A percentile compares a stretch with the other conserved stretches of the same genome.
These are phyloP conservation scores for Exophiala xenobiotica DNA, from an alignment of 2,329 filamentous ascomycete genomes.

Conservation along the genomic window DNA sequence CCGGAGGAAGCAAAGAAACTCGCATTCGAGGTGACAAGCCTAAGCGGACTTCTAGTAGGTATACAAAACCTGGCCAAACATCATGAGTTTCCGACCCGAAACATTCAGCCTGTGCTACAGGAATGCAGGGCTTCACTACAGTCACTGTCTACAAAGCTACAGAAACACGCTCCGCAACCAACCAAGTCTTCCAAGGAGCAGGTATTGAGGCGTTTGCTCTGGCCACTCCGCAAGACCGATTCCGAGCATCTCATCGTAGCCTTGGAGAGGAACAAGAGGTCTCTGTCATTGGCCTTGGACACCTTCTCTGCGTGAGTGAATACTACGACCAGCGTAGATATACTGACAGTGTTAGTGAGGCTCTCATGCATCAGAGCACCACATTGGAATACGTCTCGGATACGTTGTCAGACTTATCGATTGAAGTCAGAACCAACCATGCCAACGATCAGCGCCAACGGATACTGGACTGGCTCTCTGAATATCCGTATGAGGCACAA, in stretches of 20 bases:
- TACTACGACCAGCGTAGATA: not conserved
- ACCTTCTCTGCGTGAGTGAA: conserved; percentile 18
- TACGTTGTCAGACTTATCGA: conserved; percentile 9
- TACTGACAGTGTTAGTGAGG: conserved; percentile 14
- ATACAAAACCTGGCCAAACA: conserved; percentile 15
- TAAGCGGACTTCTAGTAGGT: conserved; percentile 22
- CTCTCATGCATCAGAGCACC: conserved; percentile 12
- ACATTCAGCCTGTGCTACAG: conserved; percentile 5
- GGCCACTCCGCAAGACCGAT: conserved; percentile 20
- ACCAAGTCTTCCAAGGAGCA: conserved; percentile 6
- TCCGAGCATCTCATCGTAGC: conserved; percentile 13
- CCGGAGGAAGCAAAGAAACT: conserved; percentile 21
- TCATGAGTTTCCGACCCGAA: not conserved
- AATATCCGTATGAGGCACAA: conserved; percentile 21
- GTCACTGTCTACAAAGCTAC: conserved; percentile 9
- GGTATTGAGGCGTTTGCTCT: conserved; percentile 14
- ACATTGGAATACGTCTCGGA: conserved; percentile 14
- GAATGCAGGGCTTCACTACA: conserved; percentile 10
- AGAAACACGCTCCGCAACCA: conserved; percentile 1
- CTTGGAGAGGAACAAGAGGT: conserved; percentile 20
- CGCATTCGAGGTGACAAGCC: conserved; percentile 17
- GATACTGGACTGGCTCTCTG: conserved; percentile 21
- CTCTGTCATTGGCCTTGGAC: conserved; percentile 14
- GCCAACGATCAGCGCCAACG: conserved; percentile 11
- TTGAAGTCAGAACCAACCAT: conserved; percentile 11